Conservation (phyloP, 2,329 filamentous ascomycete species). For the Verruconis gallopava region DNA sequence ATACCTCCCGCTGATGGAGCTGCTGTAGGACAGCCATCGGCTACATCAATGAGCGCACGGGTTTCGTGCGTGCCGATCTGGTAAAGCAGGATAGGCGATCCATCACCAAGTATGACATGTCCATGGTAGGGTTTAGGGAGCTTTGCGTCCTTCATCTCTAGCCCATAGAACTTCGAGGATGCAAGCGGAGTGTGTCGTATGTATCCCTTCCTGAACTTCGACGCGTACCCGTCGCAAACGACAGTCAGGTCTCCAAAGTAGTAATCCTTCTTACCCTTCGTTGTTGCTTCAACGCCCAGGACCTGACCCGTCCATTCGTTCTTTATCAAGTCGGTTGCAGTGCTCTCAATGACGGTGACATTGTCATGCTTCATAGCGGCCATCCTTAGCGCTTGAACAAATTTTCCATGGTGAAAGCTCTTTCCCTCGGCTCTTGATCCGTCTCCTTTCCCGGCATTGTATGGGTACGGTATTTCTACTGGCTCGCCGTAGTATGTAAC, state of each 20-base stretch:
- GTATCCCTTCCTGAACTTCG: slow-evolving; percentile 76
- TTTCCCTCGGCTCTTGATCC: slow-evolving; percentile 53
- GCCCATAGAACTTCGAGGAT: slow-evolving; percentile 80
- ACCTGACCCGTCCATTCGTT: slow-evolving; percentile 57
- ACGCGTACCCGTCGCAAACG: slow-evolving; percentile 82
- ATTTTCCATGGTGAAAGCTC: slow-evolving; percentile 87
- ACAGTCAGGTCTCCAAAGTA: slow-evolving; percentile 87
- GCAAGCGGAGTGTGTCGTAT: slow-evolving; percentile 54
- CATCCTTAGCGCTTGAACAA: slow-evolving; percentile 68
- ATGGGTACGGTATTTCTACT: slow-evolving; percentile 69
- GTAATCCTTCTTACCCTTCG: slow-evolving; percentile 49
- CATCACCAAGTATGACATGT: slow-evolving; percentile 73
- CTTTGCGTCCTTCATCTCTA: slow-evolving; percentile 80
- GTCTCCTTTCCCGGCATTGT: slow-evolving; percentile 27
- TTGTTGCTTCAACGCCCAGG: slow-evolving; percentile 68
- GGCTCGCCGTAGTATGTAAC: slow-evolving; percentile 67
- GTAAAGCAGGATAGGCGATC: slow-evolving; percentile 75
- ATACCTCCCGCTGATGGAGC: slow-evolving; percentile 66
- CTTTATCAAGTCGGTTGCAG: slow-evolving; percentile 62
- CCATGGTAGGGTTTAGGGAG: slow-evolving; percentile 66
- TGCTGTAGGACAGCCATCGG: slow-evolving; percentile 61
- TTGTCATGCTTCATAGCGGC: slow-evolving; percentile 65
- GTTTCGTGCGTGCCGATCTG: slow-evolving; percentile 96
- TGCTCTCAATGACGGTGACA: slow-evolving; percentile 83
- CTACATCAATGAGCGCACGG: slow-evolving; percentile 77